Evolutionary conservation across 225 moss, liverwort and hornwort genomes (phyloP), one percentile per base, ranked within the genome.

Genomic region (Sphagnum tenellum): DNA sequence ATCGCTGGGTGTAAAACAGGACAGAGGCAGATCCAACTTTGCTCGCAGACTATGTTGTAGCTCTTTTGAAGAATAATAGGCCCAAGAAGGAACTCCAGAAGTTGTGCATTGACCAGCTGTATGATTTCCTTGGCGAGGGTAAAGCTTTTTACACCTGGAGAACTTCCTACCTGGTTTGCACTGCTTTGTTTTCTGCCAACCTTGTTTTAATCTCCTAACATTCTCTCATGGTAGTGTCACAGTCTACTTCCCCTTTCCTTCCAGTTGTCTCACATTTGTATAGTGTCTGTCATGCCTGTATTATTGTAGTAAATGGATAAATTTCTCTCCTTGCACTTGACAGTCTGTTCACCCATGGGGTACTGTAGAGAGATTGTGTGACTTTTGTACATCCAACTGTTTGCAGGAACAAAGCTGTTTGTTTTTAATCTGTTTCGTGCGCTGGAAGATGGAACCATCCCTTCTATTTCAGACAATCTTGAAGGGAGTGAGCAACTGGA

Each of bases 41-140:
- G 72, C 91, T 95, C 55, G 86, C 94, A 74, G 89, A 95, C 56
- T 91, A 91, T 86, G 89, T 92, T 75, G 89, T 84, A 60, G 91
- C 89, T 59, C 81, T 92, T 60, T 74, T 94, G 78, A 94, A 82
- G 84, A 89, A 89, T 77, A 88, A 89, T 79, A 92, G 89, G 77
- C 84, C 89, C 65, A 95, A 84, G 89, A 88, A 95, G 78, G 91
- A 95, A 82, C 79, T 89, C 59, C 86, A 86, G 65, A 79, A 75
- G 79, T 72, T 95, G 76, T 89, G 91, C 72, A 76, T 89, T 70
- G 88, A 89, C 75, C 91, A 95, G 82, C 81, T 95, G 12, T 79
- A 82, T 75, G 89, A 88, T 81, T 95, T 95, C 81, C 86, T 95
- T 71, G 91, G 89, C 75, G 91, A 87, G 85, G 91, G 91, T 92